These are phyloP conservation scores for Ampelocalamus luodianensis DNA, from an alignment of 176 grass and related monocot species.

Conservation along the genomic window DNA sequence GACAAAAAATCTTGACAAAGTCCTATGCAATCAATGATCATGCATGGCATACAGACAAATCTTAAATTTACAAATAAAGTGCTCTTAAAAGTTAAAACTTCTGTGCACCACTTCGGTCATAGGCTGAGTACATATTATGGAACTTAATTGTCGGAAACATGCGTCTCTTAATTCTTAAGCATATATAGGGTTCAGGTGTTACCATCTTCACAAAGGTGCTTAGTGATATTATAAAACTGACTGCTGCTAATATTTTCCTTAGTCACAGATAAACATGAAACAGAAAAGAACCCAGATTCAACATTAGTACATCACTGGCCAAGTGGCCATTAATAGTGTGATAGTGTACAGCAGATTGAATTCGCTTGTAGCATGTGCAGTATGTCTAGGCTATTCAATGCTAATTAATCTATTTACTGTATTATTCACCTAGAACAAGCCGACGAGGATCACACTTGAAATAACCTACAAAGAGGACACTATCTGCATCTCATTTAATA, in stretches of 20 bases:
- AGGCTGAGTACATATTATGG: background rate
- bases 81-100: conserved; percentile 31
- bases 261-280: background rate
- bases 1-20: conserved; percentile 14
- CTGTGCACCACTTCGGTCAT: conserved; percentile 3
- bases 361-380: conserved; percentile 44
- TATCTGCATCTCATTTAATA: conserved; percentile 34
- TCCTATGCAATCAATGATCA: conserved; percentile 10
- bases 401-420: conserved; percentile 30
- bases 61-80: conserved; percentile 20
- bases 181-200: conserved; percentile 27
- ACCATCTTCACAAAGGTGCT: conserved; percentile 19
- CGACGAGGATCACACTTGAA: conserved; percentile 25
- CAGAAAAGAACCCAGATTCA: conserved; percentile 20
- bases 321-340: conserved; percentile 32
- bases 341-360: conserved; percentile 29
- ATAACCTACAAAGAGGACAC: conserved; percentile 11
- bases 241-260: background rate
- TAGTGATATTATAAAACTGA: conserved; percentile 23
- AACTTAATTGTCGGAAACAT: conserved; percentile 28
- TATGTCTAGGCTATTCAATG: conserved; percentile 36
- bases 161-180: conserved; percentile 8
- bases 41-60: conserved; percentile 22
- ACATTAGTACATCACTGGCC: conserved; percentile 1
- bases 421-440: conserved; percentile 30